Evolutionary conservation across 2,329 filamentous ascomycete species (phyloP).

Genomic region (Sclerotinia nivalis): DNA sequence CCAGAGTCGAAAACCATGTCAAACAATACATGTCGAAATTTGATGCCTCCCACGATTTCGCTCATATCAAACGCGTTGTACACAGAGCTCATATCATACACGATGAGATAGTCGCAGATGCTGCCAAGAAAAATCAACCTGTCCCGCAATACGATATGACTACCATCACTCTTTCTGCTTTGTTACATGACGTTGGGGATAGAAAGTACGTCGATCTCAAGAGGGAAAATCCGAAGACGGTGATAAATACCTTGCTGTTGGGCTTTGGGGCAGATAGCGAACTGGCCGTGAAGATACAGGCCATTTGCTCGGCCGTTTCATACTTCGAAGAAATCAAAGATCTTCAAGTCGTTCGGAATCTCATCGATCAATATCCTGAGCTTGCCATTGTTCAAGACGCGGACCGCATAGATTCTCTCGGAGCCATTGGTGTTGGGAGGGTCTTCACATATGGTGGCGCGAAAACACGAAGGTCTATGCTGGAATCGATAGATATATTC

Average conservation of each 20-base stretch:
- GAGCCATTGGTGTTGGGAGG: slow-evolving; percentile 78
- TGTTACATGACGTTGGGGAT: slow-evolving; percentile 83
- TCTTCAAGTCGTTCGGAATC: slow-evolving; percentile 55
- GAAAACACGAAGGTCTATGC: slow-evolving; percentile 55
- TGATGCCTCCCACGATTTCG: slow-evolving; percentile 84
- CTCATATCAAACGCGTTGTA: slow-evolving; percentile 78
- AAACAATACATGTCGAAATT: slow-evolving; percentile 69
- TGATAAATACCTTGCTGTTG: slow-evolving; percentile 57
- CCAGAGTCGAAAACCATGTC: slow-evolving; percentile 60
- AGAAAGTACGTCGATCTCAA: slow-evolving; percentile 65
- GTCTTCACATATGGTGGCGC: slow-evolving; percentile 76
- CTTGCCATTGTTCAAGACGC: slow-evolving; percentile 88
- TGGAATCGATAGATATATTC: slow-evolving; percentile 69
- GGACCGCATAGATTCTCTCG: slow-evolving; percentile 87
- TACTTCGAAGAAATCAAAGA: slow-evolving; percentile 73
- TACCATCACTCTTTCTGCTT: slow-evolving; percentile 66
- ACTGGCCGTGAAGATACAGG: slow-evolving; percentile 67
- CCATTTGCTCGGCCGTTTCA: slow-evolving; percentile 73
- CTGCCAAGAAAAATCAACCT: slow-evolving; percentile 41
- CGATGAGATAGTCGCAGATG: slow-evolving; percentile 42
- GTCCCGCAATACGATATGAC: slow-evolving; percentile 49
- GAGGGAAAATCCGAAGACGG: slow-evolving; percentile 53
- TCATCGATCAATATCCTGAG: slow-evolving; percentile 70
- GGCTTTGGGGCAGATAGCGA: slow-evolving; percentile 55
- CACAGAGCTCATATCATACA: slow-evolving; percentile 54